These are phyloP conservation scores for Dendrobium officinale DNA, from an alignment of 106 monocot genomes.

Conservation along the genomic window DNA sequence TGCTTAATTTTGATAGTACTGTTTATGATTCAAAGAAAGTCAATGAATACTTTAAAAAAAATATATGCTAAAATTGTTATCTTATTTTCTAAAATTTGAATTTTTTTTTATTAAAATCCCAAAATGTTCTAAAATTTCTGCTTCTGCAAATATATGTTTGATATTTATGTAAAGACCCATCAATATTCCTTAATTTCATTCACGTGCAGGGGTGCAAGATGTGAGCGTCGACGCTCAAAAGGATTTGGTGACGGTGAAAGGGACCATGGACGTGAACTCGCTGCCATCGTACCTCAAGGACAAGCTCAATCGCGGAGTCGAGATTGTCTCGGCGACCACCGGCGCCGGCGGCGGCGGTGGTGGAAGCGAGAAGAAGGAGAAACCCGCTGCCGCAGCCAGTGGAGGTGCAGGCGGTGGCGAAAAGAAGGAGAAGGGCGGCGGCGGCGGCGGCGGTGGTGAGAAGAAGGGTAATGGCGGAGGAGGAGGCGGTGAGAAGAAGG, in stretches of 20 bases:
- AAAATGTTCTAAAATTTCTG: too few relatives aligned
- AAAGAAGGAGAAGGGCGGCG: constrained; percentile 4
- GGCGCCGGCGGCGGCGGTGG: background rate
- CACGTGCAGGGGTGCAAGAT: constrained; percentile 5
- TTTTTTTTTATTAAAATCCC: too few relatives aligned
- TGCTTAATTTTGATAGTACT: background rate
- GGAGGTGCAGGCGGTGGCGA: background rate
- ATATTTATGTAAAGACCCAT: background rate
- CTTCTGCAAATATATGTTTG: too few relatives aligned
- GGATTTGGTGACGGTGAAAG: constrained; percentile 15
- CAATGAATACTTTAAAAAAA: too few relatives aligned
- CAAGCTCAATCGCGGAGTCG: constrained; percentile 10
- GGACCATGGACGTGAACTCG: constrained; percentile 6
- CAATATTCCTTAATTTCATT: background rate
- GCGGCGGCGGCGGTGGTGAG: background rate
- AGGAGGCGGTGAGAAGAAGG: background rate
- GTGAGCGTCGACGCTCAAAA: constrained; percentile 10
- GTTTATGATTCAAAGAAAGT: background rate
- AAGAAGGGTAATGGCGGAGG: background rate
- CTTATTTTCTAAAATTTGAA: too few relatives aligned
- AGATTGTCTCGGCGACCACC: background rate
- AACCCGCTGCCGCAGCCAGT: too few relatives aligned
- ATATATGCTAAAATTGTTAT: too few relatives aligned
- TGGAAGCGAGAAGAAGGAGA: background rate
- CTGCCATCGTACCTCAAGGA: constrained; percentile 2